Evolutionary conservation across 192 early-diverging fungal species (phyloP).

Genomic region (Backusella tuberculispora): DNA sequence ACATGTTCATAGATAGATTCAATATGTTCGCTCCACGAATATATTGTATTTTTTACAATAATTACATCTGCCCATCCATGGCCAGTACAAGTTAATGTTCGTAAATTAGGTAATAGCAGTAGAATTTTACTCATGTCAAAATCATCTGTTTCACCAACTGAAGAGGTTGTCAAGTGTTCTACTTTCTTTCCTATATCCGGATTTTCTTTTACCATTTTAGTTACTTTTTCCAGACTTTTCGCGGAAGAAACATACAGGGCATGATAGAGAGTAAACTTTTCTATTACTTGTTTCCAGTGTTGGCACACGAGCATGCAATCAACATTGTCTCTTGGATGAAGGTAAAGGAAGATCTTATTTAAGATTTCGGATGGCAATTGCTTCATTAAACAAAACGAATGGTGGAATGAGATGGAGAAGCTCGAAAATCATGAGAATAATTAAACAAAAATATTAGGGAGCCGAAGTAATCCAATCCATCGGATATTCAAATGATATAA

Average conservation of each 20-base stretch:
- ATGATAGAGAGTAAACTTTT: not conserved
- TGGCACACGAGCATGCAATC: not conserved
- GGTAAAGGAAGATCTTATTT: not conserved
- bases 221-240: not conserved
- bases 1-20: not conserved
- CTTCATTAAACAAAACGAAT: not conserved
- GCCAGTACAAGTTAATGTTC: not conserved
- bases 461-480: no score
- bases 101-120: not conserved
- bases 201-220: not conserved
- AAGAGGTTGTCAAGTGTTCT: no score
- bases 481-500: no score
- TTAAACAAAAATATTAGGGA: no score
- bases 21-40: not conserved
- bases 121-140: no score
- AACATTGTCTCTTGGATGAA: not conserved
- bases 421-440: no score
- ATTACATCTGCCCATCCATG: not conserved
- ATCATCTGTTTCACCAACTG: no score
- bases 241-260: not conserved
- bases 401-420: no score
- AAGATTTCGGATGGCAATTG: not conserved
- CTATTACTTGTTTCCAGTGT: not conserved
- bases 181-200: no score
- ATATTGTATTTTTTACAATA: not conserved